phyloP scores from a whole-genome alignment of 73 alveolate genomes.

The Paramecium pentaurelia region DNA sequence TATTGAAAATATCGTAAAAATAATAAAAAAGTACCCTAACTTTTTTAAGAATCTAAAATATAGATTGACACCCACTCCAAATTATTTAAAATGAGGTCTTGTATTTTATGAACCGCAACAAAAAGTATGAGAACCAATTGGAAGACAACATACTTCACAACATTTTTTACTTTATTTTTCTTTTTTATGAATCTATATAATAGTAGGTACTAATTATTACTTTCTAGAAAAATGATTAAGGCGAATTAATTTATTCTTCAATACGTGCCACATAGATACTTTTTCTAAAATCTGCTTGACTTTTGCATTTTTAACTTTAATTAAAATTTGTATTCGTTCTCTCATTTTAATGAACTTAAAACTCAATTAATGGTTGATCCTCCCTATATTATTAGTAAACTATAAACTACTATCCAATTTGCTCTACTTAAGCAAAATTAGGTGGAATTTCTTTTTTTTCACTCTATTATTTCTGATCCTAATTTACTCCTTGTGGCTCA shows the following conservation, averaged over 20 bases:
- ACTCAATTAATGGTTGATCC: neutral
- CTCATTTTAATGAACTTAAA: neutral
- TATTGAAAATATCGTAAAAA: neutral
- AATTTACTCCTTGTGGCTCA: neutral
- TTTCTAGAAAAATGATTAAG: neutral
- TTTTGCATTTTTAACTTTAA: neutral
- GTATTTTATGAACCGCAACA: neutral
- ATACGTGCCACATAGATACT: neutral
- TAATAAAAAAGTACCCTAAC: neutral
- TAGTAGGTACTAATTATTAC: neutral
- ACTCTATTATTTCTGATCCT: neutral
- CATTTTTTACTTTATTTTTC: neutral
- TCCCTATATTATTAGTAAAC: neutral
- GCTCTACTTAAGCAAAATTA: neutral
- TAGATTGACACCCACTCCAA: conserved; percentile 10
- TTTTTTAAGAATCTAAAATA: neutral
- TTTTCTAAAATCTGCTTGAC: neutral
- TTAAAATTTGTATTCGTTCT: neutral
- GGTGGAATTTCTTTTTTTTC: neutral
- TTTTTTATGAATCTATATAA: neutral
- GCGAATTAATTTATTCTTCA: neutral
- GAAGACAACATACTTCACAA: neutral
- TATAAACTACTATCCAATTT: neutral
- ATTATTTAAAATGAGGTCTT: neutral
- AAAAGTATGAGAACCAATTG: neutral